These are phyloP conservation scores for Lactuca sativa DNA, from an alignment of 129 eudicot species.

Conservation along the genomic window DNA sequence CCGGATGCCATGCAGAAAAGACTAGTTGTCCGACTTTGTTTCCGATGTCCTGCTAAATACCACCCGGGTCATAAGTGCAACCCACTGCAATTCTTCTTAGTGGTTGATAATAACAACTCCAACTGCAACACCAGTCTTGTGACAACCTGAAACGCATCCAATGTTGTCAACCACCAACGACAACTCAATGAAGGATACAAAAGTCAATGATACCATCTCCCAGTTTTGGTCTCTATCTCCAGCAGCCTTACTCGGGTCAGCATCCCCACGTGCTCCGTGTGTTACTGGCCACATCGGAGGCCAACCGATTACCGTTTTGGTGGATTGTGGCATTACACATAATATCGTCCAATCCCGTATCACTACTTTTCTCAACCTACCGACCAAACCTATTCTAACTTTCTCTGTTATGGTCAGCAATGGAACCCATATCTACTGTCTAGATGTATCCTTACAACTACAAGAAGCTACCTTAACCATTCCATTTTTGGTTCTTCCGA, in stretches of 20 bases:
- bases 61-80: no score
- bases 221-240: neutral
- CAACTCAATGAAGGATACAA: no score
- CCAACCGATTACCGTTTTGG: neutral
- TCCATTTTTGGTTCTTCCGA: neutral
- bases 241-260: neutral
- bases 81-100: no score
- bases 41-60: no score
- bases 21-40: no score
- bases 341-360: neutral
- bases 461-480: neutral
- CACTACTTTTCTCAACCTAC: neutral
- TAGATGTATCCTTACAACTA: neutral
- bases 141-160: no score
- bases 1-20: no score
- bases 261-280: neutral
- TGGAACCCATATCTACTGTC: neutral
- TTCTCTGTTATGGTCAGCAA: neutral
- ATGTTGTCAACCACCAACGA: no score
- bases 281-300: neutral
- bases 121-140: no score
- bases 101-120: no score
- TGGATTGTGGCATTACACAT: neutral
- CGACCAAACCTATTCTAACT: neutral
- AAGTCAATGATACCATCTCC: neutral